Evolutionary conservation across 2,329 filamentous ascomycete species (phyloP), one percentile per base, ranked within the genome.

Genomic region (Diplodia corticola): DNA sequence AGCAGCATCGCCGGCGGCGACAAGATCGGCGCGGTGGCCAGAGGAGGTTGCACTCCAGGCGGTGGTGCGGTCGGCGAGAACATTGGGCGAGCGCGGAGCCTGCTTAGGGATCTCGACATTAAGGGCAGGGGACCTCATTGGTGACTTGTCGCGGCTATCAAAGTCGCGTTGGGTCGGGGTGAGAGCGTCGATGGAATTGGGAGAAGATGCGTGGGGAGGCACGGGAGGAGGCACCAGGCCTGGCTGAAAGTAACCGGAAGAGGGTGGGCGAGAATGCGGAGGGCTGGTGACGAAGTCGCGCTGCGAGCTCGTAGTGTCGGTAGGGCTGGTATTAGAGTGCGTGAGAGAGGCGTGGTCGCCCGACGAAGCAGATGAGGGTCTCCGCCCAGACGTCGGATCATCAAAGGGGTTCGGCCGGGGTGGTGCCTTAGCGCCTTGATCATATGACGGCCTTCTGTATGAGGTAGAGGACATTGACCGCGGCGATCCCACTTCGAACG

Each of bases 1-100:
- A 0, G 92, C 89, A 6, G 70, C 54, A 55, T 79, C 75, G 6
- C 64, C 64, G 10, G 64, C 64, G 6, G 55, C 55, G 12, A 49
- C 37, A 17, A 66, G 22, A n/a, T 66, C 55, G 24, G 46, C 24
- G n/a, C 64, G 64, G 33, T 60, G 64, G 44, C 63, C 63, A 9
- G 64, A 65, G 5, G 63, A 65, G 28, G 63, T n/a, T 9, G 63
- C 30, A 44, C 63, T 65, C 63, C 63, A 65, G 20, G 37, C 50
- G 17, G 37, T 17, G 37, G 53, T 59, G 33, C 51, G 51, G 30
- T 65, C 63, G 20, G 53, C 20, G 12, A 57, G 5, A 35, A 28
- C 40, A 30, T 59, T 49, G n/a, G 51, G 63, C 22, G 40, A 49
- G 53, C 63, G 63, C 63, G 53, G 51, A 30, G 63, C 53, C 63